Conservation (phyloP, 1,284 basidiomycete genomes). For the Papiliotrema nemorosa region DNA sequence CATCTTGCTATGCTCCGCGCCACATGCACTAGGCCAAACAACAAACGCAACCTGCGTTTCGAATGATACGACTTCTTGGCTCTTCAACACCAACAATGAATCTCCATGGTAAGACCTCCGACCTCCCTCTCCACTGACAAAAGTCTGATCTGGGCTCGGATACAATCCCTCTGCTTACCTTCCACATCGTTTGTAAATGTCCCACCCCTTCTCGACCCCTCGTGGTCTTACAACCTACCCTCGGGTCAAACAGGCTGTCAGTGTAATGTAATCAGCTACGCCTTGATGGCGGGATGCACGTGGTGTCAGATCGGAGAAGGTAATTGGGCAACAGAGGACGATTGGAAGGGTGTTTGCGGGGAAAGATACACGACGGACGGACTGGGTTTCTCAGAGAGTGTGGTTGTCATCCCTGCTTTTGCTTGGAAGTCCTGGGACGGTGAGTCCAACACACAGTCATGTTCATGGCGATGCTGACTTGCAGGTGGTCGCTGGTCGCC, state of each 20-base stretch:
- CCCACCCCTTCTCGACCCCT: conserved; percentile 10
- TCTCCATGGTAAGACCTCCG: conserved; percentile 11
- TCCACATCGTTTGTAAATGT: conserved; percentile 8
- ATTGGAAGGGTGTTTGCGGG: conserved; percentile 2
- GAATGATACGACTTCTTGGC: conserved; percentile 8
- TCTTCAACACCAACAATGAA: conserved; percentile 8
- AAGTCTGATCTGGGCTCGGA: conserved; percentile 12
- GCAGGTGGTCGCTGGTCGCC: conserved; percentile 3
- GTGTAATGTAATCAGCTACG: conserved; percentile 10
- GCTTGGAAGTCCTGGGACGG: conserved; percentile 14
- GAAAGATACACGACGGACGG: neutral
- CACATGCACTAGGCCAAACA: neutral
- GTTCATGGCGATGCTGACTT: neutral
- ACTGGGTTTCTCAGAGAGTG: conserved; percentile 7
- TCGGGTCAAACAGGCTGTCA: neutral
- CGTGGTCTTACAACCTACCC: conserved; percentile 8
- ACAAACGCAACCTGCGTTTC: conserved; percentile 8
- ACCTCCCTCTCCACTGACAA: neutral
- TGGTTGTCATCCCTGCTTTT: conserved; percentile 2
- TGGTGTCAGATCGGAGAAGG: conserved; percentile 9
- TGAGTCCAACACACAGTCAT: neutral
- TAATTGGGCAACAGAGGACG: conserved; percentile 1
- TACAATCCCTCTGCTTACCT: conserved; percentile 12
- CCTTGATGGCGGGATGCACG: conserved; percentile 13
- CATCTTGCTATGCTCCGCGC: neutral